Conservation (phyloP, 2,329 filamentous ascomycete genomes). For the Trichothecium sympodiale region DNA sequence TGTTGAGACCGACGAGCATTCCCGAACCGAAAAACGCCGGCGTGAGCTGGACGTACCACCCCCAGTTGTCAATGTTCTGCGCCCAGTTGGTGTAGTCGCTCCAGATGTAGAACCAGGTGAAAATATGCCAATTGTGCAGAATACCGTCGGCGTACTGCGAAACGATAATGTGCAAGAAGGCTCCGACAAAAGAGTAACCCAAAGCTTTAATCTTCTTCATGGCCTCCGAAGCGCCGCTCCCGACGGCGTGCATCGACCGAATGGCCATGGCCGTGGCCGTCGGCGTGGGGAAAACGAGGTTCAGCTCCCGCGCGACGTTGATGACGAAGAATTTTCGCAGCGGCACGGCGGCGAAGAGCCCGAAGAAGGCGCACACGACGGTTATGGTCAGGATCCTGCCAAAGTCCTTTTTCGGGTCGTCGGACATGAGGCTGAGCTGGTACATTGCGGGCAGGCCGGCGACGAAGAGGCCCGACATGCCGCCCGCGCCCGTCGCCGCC, state of each 20-base stretch:
- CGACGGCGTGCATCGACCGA: slow-evolving; percentile 48
- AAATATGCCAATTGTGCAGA: slow-evolving; percentile 47
- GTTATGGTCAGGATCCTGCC: slow-evolving; percentile 48
- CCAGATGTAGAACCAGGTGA: slow-evolving; percentile 45
- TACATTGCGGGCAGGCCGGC: slow-evolving; percentile 51
- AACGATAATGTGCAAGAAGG: slow-evolving; percentile 41
- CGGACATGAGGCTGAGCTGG: slow-evolving; percentile 36
- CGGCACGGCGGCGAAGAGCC: slow-evolving; percentile 51
- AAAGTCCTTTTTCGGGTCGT: slow-evolving; percentile 42
- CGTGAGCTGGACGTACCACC: slow-evolving; percentile 48
- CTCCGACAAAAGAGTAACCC: slow-evolving; percentile 34
- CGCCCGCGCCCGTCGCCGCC: slow-evolving; percentile 46
- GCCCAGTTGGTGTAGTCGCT: slow-evolving; percentile 36
- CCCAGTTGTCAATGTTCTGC: slow-evolving; percentile 47
- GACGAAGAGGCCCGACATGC: slow-evolving; percentile 45
- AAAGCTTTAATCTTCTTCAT: slow-evolving; percentile 47
- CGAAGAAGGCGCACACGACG: slow-evolving; percentile 52
- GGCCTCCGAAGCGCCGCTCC: slow-evolving; percentile 38
- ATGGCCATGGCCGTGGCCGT: slow-evolving; percentile 52
- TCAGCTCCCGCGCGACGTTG: slow-evolving; percentile 49
- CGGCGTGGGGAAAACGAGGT: slow-evolving; percentile 47
- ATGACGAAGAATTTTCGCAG: slow-evolving; percentile 60
- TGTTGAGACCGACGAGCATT: slow-evolving; percentile 41
- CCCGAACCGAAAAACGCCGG: slow-evolving; percentile 49
- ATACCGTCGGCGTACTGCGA: slow-evolving; percentile 49